Base-by-base conservation (phyloP, 139 green algal genomes). In the Pleodorina starrii region DNA sequence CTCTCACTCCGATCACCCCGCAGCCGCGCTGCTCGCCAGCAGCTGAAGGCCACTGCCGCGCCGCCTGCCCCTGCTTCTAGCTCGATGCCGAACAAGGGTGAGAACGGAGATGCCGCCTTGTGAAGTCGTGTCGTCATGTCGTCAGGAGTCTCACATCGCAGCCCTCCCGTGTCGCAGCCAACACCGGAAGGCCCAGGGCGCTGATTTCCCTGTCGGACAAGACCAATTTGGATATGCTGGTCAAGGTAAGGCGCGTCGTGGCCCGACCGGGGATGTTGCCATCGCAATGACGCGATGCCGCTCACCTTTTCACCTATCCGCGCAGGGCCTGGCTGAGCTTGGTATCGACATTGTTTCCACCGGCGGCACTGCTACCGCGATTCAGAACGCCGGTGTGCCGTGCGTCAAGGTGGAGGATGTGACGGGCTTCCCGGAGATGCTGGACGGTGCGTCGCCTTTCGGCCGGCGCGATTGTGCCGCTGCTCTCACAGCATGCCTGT, bases 351-450 rank as follows among this genome's bases (percentile, higher is more conserved):
- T 99, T 35, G 92, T 99, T 14, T 99, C 96, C 54, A 99, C 98
- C 19, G 98, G 98, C 29, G 98, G 98, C 77, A 99, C 94, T 36
- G 97, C 97, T 29, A 93, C 88, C 6, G 94, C 97, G 7, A 96
- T 99, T 32, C 87, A 97, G 85, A 90, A 93, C 27, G 92, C 93
- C 16, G 96, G 96, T 12, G 84, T 99, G n/a, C 85, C 96, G 29
- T 97, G 99, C 7, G 95, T 88, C 46, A 94, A 94, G 5, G 97
- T 99, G 25, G 97, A 98, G 74, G 92, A 99, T 72, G 89, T 99
- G 0, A 99, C 98, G 10, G 95, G 95, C 54, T 99, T 99, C 91
- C 98, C 98, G 57, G 98, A 99, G 89, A 99, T 99, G 98, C 96
- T 99, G 4, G 97, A 98, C 77, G 96, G 96, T 97, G 90, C 57